Conservation (phyloP, 805 yeast genomes). For the Suhomyces emberorum region DNA sequence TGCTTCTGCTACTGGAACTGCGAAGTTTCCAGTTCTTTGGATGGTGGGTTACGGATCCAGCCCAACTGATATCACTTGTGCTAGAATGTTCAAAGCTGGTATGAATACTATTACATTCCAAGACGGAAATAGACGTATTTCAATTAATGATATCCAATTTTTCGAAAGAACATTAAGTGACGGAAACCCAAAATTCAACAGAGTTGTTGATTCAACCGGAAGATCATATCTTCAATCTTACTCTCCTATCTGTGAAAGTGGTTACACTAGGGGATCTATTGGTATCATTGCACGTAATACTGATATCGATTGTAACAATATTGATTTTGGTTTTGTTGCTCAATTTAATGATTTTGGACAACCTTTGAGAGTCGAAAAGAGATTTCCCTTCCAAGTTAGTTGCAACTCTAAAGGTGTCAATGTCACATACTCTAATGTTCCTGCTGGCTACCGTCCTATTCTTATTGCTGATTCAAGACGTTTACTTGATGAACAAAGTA, state of each 20-base stretch:
- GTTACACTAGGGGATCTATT: slow-evolving; percentile 19
- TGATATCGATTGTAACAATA: slow-evolving; percentile 18
- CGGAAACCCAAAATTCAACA: neutral
- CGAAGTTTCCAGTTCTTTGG: slow-evolving; percentile 21
- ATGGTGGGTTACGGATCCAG: slow-evolving; percentile 9
- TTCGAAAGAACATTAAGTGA: slow-evolving; percentile 2
- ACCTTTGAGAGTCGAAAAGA: slow-evolving; percentile 8
- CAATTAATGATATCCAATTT: slow-evolving; percentile 5
- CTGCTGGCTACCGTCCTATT: slow-evolving; percentile 27
- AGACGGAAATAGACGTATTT: slow-evolving; percentile 10
- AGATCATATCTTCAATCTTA: slow-evolving; percentile 10
- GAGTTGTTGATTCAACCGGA: slow-evolving; percentile 1
- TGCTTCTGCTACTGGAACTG: slow-evolving; percentile 7
- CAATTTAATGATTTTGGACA: slow-evolving; percentile 19
- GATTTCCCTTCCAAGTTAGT: neutral
- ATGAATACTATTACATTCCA: slow-evolving; percentile 15
- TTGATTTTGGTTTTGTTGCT: slow-evolving; percentile 20
- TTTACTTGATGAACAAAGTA: slow-evolving; percentile 1
- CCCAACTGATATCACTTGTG: slow-evolving; percentile 14
- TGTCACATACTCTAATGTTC: slow-evolving; percentile 16
- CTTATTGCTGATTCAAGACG: no score
- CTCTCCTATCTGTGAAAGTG: slow-evolving; percentile 12
- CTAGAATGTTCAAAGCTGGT: slow-evolving; percentile 18
- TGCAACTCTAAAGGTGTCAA: neutral
- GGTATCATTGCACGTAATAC: slow-evolving; percentile 15